Conservation (phyloP, 768 basidiomycete species). For the Xerocomus brunneocitrinus region DNA sequence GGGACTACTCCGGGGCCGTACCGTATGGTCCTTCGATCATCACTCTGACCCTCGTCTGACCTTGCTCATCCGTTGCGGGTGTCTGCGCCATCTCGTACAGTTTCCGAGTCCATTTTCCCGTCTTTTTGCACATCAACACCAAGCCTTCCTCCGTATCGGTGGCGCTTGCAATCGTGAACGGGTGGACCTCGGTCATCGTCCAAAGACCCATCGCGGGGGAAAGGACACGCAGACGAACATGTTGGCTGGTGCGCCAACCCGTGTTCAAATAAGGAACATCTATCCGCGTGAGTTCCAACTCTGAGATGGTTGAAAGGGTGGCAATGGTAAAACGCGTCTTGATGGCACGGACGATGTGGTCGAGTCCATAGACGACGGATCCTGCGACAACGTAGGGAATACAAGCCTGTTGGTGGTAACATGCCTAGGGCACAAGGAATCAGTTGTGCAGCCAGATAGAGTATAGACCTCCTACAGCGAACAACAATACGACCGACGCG, state of each 20-base stretch:
- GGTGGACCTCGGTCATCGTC: conserved; percentile 64
- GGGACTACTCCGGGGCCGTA: conserved; percentile 13
- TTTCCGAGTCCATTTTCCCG: conserved; percentile 59
- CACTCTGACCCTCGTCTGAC: conserved; percentile 29
- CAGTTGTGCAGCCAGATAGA: neutral
- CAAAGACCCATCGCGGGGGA: conserved; percentile 49
- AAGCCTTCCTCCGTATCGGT: conserved; percentile 54
- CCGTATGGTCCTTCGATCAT: conserved; percentile 55
- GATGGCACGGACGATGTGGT: conserved; percentile 53
- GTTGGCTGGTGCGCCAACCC: conserved; percentile 84
- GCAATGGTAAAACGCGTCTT: conserved; percentile 64
- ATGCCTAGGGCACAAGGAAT: conserved; percentile 29
- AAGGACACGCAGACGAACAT: conserved; percentile 67
- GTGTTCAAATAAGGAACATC: conserved; percentile 55
- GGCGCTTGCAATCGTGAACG: conserved; percentile 76
- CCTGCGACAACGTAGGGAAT: conserved; percentile 55
- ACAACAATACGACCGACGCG: conserved; percentile 48
- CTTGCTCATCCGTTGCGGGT: too few relatives aligned
- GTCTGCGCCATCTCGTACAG: conserved; percentile 48
- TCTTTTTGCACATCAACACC: conserved; percentile 60
- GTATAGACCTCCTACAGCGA: conserved; percentile 44
- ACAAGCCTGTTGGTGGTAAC: conserved; percentile 48
- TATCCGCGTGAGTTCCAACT: conserved; percentile 58
- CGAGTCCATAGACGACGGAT: conserved; percentile 49
- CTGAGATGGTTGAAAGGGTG: conserved; percentile 54